Evolutionary conservation across 2,329 filamentous ascomycete species (phyloP), one percentile per base, ranked within the genome.

Genomic region (Talaromyces sp.): DNA sequence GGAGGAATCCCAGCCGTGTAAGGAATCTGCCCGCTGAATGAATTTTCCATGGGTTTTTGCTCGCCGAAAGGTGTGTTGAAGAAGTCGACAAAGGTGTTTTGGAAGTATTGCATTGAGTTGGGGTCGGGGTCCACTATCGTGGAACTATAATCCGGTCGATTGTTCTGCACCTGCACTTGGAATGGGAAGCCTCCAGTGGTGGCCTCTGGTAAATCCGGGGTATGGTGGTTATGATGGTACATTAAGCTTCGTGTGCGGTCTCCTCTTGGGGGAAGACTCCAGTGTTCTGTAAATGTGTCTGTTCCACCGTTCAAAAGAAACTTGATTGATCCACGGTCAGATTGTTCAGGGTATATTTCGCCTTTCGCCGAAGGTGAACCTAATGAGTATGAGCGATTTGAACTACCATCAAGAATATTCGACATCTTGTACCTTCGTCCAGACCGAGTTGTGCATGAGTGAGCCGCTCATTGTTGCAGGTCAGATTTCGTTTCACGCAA

Each of bases 291-390:
- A 51, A 78, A 78, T 51, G 73, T 76, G 44, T 77, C 75, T 5
- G 71, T 74, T 32, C 76, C 76, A 17, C 68, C 70, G 58, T 78
- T 78, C 5, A 78, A 63, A 8, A 78, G 70, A 29, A 77, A 77
- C 49, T 74, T 73, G 60, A 78, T 78, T 6, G 76, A 78, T 11
- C 75, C 75, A 37, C 75, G 70, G 58, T 78, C 74, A 3, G 69
- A 75, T 11, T 69, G 63, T 43, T 66, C 66, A 16, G 61, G 62
- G 22, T 63, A 67, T 3, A 67, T 64, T 43, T 70, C 66, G 24
- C 59, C 47, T 40, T 64, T 67, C 4, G 49, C 51, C 51, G 62
- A 61, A 42, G 61, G 45, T 1, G 55, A 49, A 41, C 49, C 63
- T 62, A 17, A 8, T 17, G 24, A 36, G 10, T 13, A 47, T 37